Evolutionary conservation across 2,329 filamentous ascomycete genomes (phyloP).

Genomic region (Fusarium palustre): DNA sequence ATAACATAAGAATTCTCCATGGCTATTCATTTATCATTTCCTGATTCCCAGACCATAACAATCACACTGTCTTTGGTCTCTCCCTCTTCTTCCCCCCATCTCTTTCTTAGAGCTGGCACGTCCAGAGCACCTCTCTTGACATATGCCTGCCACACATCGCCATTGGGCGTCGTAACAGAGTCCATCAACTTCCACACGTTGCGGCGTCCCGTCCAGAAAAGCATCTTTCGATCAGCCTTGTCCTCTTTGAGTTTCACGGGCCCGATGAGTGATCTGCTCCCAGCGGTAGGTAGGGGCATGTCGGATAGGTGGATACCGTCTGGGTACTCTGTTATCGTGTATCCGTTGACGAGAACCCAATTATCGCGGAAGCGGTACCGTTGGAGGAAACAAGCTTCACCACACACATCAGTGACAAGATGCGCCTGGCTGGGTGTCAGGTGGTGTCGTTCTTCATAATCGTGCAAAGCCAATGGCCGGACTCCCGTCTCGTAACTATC

Average conservation of each 20-base stretch:
- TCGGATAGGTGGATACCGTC: constrained; percentile 50
- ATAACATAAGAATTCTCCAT: constrained; percentile 37
- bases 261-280: constrained; percentile 39
- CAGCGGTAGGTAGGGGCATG: constrained; percentile 27
- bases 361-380: constrained; percentile 59
- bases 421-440: constrained; percentile 57
- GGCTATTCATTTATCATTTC: constrained; percentile 21
- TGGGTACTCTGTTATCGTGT: constrained; percentile 58
- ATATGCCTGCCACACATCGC: constrained; percentile 62
- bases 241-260: constrained; percentile 51
- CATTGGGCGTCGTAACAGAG: constrained; percentile 50
- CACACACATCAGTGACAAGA: constrained; percentile 57
- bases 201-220: constrained; percentile 53
- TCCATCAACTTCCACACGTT: constrained; percentile 59
- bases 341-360: constrained; percentile 62
- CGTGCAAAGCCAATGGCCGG: constrained; percentile 57
- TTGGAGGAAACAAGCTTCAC: constrained; percentile 61
- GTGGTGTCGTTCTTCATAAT: constrained; percentile 53
- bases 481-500: constrained; percentile 56
- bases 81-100: constrained; percentile 18
- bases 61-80: constrained; percentile 42
- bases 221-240: constrained; percentile 46
- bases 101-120: constrained; percentile 31
- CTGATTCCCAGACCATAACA: constrained; percentile 47
- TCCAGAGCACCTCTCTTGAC: constrained; percentile 49